phyloP scores from a whole-genome alignment of 352 stramenopile genomes.

The Globisporangium splendens region DNA sequence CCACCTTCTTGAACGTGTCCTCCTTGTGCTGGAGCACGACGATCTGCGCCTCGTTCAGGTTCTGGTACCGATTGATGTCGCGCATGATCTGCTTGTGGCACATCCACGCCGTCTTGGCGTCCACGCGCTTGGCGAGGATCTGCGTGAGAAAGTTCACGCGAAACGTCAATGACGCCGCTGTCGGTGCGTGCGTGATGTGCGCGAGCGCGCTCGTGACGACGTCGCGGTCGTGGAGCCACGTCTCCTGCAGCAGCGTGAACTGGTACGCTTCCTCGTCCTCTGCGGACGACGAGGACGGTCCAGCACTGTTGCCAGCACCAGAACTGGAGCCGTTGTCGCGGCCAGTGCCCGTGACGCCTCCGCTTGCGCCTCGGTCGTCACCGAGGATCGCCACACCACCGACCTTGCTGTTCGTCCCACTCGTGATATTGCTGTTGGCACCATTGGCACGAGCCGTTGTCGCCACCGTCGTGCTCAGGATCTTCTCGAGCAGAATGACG shows the following conservation, averaged over 20 bases:
- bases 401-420: slow-evolving; percentile 4
- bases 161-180: slow-evolving; percentile 53
- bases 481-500: slow-evolving; percentile 47
- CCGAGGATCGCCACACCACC: slow-evolving; percentile 8
- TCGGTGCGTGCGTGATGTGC: slow-evolving; percentile 55
- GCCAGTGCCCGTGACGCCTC: not conserved
- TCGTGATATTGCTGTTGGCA: not conserved
- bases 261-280: slow-evolving; percentile 76
- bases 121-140: slow-evolving; percentile 54
- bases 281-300: slow-evolving; percentile 1
- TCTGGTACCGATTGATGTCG: slow-evolving; percentile 63
- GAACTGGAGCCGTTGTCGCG: not conserved
- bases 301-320: not conserved
- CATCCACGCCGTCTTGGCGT: slow-evolving; percentile 77
- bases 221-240: slow-evolving; percentile 59
- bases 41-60: slow-evolving; percentile 66
- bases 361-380: slow-evolving; percentile 1
- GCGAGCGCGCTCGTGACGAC: slow-evolving; percentile 41
- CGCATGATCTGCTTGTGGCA: slow-evolving; percentile 78
- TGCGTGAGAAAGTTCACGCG: slow-evolving; percentile 65
- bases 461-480: slow-evolving; percentile 31
- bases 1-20: slow-evolving; percentile 64
- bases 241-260: slow-evolving; percentile 67
- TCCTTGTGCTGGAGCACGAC: slow-evolving; percentile 63
- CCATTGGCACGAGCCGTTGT: not conserved